These are phyloP conservation scores for Pythium diclinum DNA, from an alignment of 352 stramenopile species.

Conservation along the genomic window DNA sequence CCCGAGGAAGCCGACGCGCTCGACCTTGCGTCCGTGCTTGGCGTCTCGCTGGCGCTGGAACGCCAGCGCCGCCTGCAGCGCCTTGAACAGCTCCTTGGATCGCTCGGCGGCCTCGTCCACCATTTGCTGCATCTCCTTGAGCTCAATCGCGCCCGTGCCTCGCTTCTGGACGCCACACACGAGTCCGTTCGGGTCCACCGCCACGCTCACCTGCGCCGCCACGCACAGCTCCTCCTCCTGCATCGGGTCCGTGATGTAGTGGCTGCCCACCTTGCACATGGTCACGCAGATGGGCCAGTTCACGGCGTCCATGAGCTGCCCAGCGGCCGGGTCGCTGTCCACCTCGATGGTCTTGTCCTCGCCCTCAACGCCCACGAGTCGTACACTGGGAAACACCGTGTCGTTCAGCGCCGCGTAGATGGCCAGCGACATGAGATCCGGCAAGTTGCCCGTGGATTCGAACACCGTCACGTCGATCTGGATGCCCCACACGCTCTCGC, in stretches of 20 bases:
- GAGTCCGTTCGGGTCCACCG: slow-evolving; percentile 50
- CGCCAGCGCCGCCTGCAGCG: slow-evolving; percentile 45
- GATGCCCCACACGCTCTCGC: slow-evolving; percentile 71
- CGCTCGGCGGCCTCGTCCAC: slow-evolving; percentile 65
- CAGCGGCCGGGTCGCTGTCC: slow-evolving; percentile 61
- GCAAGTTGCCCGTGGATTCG: slow-evolving; percentile 71
- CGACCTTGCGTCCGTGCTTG: slow-evolving; percentile 40
- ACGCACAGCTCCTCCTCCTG: slow-evolving; percentile 80
- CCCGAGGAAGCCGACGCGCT: slow-evolving; percentile 68
- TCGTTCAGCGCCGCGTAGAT: slow-evolving; percentile 80
- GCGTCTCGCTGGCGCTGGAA: slow-evolving; percentile 51
- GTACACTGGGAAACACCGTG: slow-evolving; percentile 71
- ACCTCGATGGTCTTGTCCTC: slow-evolving; percentile 79
- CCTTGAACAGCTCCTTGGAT: slow-evolving; percentile 62
- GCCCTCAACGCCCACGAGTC: slow-evolving; percentile 64
- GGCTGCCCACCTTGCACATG: slow-evolving; percentile 67
- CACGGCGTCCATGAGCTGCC: slow-evolving; percentile 45
- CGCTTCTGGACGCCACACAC: slow-evolving; percentile 80
- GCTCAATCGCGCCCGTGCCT: slow-evolving; percentile 57
- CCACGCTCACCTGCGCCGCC: slow-evolving; percentile 68
- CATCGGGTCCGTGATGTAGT: slow-evolving; percentile 64
- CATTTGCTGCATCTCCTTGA: slow-evolving; percentile 80
- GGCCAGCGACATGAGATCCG: slow-evolving; percentile 73
- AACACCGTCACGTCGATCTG: slow-evolving; percentile 79
- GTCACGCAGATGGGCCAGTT: slow-evolving; percentile 75